phyloP scores from a whole-genome alignment of 1,284 basidiomycete genomes.

The Austroboletus rostrupii region DNA sequence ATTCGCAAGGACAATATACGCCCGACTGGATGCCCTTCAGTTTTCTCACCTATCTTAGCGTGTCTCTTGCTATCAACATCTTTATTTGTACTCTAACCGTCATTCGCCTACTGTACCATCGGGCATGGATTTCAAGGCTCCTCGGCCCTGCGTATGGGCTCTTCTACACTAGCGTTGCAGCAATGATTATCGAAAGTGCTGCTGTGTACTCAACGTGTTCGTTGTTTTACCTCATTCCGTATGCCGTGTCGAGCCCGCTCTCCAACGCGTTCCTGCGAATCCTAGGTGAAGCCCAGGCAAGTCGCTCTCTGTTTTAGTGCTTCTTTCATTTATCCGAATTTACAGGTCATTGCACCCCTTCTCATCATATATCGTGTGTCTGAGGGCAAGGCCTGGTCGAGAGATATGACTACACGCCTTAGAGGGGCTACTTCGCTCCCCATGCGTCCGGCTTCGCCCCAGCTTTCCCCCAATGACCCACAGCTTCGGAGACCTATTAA shows the following conservation, averaged over 20 bases:
- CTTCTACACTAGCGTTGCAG: slow-evolving; percentile 26
- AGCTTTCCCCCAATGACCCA: background rate
- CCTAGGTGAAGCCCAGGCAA: slow-evolving; percentile 29
- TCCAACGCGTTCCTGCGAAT: slow-evolving; percentile 30
- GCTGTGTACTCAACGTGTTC: slow-evolving; percentile 28
- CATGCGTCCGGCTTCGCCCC: slow-evolving; percentile 11
- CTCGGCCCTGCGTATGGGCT: slow-evolving; percentile 27
- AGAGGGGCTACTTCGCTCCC: slow-evolving; percentile 4
- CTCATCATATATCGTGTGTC: slow-evolving; percentile 32
- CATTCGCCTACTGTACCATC: slow-evolving; percentile 28
- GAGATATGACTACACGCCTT: slow-evolving; percentile 12
- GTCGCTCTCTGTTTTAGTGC: background rate
- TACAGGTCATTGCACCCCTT: slow-evolving; percentile 28
- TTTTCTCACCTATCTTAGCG: slow-evolving; percentile 27
- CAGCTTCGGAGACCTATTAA: slow-evolving; percentile 6
- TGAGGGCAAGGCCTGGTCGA: slow-evolving; percentile 30
- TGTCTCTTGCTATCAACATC: slow-evolving; percentile 31
- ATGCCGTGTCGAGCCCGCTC: slow-evolving; percentile 17
- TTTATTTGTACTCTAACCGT: slow-evolving; percentile 28
- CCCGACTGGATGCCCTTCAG: slow-evolving; percentile 29
- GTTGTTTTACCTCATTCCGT: slow-evolving; percentile 28
- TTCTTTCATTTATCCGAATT: slow-evolving; percentile 1
- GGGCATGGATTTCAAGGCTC: slow-evolving; percentile 24
- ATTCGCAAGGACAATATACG: slow-evolving; percentile 16
- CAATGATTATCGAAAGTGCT: slow-evolving; percentile 30